A percentile compares a stretch with the other conserved stretches of the same genome.
phyloP scores from a whole-genome alignment of 2,329 filamentous ascomycete species.

The Aspergillus clavatus region DNA sequence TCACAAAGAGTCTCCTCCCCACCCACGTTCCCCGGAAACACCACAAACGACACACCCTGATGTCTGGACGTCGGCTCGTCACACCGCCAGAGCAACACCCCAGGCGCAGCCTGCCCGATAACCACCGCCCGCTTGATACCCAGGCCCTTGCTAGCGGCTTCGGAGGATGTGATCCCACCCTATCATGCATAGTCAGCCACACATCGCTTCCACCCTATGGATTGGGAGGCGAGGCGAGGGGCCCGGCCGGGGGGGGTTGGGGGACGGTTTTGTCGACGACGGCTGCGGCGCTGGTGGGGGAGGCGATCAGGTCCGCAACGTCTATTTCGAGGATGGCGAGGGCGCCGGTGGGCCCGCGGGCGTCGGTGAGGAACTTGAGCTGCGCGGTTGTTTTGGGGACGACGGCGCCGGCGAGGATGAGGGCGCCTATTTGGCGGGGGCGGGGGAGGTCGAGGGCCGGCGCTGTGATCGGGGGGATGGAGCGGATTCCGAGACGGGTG shows the following conservation, averaged over 20 bases:
- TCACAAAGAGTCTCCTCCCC: slow-evolving; percentile 45
- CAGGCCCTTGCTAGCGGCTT: slow-evolving; percentile 55
- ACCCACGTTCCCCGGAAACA: slow-evolving; percentile 57
- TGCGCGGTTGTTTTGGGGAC: slow-evolving; percentile 58
- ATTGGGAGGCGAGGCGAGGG: too few relatives aligned
- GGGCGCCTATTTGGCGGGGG: slow-evolving; percentile 39
- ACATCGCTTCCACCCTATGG: too few relatives aligned
- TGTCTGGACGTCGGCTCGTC: slow-evolving; percentile 50
- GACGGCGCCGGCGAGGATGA: slow-evolving; percentile 55
- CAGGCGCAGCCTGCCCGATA: slow-evolving; percentile 54
- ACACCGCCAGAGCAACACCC: slow-evolving; percentile 57
- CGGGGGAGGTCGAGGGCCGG: slow-evolving; percentile 39
- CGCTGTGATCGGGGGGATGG: slow-evolving; percentile 49
- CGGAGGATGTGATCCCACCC: slow-evolving; percentile 57
- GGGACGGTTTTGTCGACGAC: slow-evolving; percentile 22
- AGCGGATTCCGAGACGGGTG: slow-evolving; percentile 49
- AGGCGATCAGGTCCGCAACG: slow-evolving; percentile 46
- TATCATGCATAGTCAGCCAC: too few relatives aligned
- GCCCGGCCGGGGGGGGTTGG: too few relatives aligned
- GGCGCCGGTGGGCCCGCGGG: slow-evolving; percentile 31
- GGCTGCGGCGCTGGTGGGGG: slow-evolving; percentile 21
- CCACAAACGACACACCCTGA: slow-evolving; percentile 51
- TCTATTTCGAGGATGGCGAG: slow-evolving; percentile 47
- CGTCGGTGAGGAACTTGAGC: slow-evolving; percentile 40
- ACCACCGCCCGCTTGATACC: slow-evolving; percentile 51